phyloP scores from a whole-genome alignment of 495 filamentous ascomycete species.

The Tuber brumale region DNA sequence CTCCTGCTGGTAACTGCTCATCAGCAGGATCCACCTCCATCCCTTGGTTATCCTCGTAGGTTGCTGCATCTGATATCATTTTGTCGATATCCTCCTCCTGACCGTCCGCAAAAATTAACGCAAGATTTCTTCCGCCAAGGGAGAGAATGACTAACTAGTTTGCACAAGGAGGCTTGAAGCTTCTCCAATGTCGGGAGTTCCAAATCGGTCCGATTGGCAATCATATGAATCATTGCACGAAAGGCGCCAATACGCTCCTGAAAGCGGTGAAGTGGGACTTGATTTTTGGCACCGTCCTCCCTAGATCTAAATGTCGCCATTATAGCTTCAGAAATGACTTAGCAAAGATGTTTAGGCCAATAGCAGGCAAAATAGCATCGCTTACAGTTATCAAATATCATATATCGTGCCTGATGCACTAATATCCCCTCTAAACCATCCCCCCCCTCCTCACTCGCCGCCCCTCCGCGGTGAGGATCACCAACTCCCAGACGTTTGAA shows the following conservation, averaged over 20 bases:
- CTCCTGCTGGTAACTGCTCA: background rate
- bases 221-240: background rate
- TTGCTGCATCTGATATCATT: background rate
- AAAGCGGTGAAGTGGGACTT: background rate
- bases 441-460: background rate
- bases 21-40: background rate
- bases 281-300: background rate
- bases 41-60: background rate
- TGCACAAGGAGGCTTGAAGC: background rate
- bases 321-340: background rate
- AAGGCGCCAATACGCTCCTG: background rate
- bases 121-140: background rate
- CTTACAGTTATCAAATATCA: background rate
- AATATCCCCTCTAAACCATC: background rate
- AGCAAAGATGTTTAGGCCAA: background rate
- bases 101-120: background rate
- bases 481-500: background rate
- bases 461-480: rapidly evolving
- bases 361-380: background rate
- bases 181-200: background rate
- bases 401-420: conserved; percentile 1
- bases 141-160: background rate
- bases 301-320: background rate
- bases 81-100: background rate
- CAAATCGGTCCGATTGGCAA: background rate